Evolutionary conservation across 108 stramenopile genomes (phyloP), one percentile per base, ranked within the genome.

Genomic region (Skeletonema potamos): DNA sequence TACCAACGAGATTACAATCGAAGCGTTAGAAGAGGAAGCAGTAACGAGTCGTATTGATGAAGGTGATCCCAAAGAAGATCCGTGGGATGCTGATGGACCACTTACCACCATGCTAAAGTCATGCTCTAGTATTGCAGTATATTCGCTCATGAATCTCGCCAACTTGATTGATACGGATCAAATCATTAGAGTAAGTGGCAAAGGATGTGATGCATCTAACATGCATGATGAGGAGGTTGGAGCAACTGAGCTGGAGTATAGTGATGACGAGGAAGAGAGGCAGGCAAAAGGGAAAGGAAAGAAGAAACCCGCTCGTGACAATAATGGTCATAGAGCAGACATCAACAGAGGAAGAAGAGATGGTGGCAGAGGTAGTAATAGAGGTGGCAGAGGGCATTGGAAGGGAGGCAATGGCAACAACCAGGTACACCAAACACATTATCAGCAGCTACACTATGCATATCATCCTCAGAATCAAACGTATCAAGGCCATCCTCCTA

Each of bases 171-270:
- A 94, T 77, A 88, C 89, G 5, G 72, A 68, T 9, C 30, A 65
- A 27, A 71, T 94, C 34, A 74, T 87, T 46, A 58, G 67, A 60
- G 64, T 57, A 1, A 91, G 90, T 81, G 85, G 90, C 27, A 89
- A 85, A 60, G 93, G 93, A 22, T 94, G 90, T 64, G 89, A 94
- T 70, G 93, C 93, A 4, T 94, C 93, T 8, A 94, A 94, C 77
- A 56, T 92, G 9, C 87, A 87, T 73, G 93, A 94, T 65, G 93
- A 94, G 70, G 93, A 94, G 66, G 70, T 89, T 30, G 74, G 85
- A 63, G 63, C 74, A 13, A 82, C 74, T 27, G 93, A 92, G 67
- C 79, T 86, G 61, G 70, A 91, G 62, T 91, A 82, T 65, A 90
- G 90, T 41, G 93, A 94, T 62, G 93, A 94, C 63, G 93, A 94